Base-by-base conservation (phyloP, 2,329 filamentous ascomycete species). In the Ascocoryne sarcoides region DNA sequence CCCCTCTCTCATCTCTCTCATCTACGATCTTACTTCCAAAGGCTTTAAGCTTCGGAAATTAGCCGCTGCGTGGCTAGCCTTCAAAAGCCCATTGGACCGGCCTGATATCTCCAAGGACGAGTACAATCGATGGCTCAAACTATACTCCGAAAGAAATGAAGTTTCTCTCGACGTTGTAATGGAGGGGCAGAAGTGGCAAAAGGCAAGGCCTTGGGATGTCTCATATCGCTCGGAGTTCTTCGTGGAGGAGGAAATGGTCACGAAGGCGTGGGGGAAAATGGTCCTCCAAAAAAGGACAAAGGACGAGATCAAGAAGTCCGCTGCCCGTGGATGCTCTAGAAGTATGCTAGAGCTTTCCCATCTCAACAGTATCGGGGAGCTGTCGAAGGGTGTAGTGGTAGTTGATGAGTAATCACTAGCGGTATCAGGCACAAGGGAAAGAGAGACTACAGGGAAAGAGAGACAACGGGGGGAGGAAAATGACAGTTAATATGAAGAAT, bases 181-280 rank as follows among this genome's bases (percentile, higher is more conserved):
- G 3, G 23, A n/a, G 3, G 32, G 37, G n/a, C n/a, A 10, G 1
- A 33, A 21, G 7, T 39, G 39, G 37, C 18, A 5, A 9, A 26
- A 29, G 10, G 31, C 5, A n/a, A 32, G 40, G 34, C 40, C 43
- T 3, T 48, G 45, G 43, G 28, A 39, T 26, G 37, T 32, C 32
- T 18, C 36, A n/a, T 31, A 32, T n/a, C 40, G 45, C 10, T 16
- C 10, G 2, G 31, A 42, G 10, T 48, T 38, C 36, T n/a, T 39
- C n/a, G 23, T 37, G 20, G 23, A 31, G 16, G 43, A 41, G 15
- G 19, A 34, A 8, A 18, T 19, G 2, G 12, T 44, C 16, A 35
- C 21, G 19, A 32, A 43, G 34, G 28, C 21, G n/a, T 42, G 37
- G 42, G 29, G 37, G 32, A 23, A 34, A n/a, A 19, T 40, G 39